Evolutionary conservation across 225 moss, liverwort and hornwort species (phyloP).

Genomic region (Antitrichia curtipendula): DNA sequence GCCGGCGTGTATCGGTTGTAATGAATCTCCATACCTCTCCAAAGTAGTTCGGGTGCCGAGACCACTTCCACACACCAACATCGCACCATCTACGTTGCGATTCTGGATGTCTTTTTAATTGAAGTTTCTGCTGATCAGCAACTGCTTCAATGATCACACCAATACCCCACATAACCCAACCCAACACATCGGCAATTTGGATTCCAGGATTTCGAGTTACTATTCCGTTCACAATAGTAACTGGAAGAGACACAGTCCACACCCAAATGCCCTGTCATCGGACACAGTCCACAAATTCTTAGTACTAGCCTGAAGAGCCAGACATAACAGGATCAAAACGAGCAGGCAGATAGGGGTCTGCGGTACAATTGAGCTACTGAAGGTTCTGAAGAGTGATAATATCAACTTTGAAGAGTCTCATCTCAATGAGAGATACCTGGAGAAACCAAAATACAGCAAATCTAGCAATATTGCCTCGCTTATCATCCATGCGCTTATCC

Average conservation of each 20-base stretch:
- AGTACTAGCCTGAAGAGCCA: background rate
- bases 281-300: background rate
- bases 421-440: slow-evolving; percentile 32
- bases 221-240: slow-evolving; percentile 68
- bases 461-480: slow-evolving; percentile 43
- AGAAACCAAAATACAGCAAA: slow-evolving; percentile 76
- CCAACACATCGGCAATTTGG: slow-evolving; percentile 44
- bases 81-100: slow-evolving; percentile 73
- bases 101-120: slow-evolving; percentile 36
- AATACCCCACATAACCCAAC: slow-evolving; percentile 63
- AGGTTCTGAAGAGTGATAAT: background rate
- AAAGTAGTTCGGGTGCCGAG: slow-evolving; percentile 93
- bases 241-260: slow-evolving; percentile 76
- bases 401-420: background rate
- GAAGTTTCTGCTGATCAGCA: slow-evolving; percentile 81
- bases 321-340: background rate
- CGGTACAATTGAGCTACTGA: background rate
- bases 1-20: background rate
- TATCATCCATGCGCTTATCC: slow-evolving; percentile 87
- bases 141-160: slow-evolving; percentile 55
- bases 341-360: background rate
- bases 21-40: slow-evolving; percentile 47
- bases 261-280: slow-evolving; percentile 76
- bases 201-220: slow-evolving; percentile 55
- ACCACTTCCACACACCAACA: slow-evolving; percentile 79